phyloP scores from a whole-genome alignment of 768 basidiomycete species.

The Agaricus subrufescens region DNA sequence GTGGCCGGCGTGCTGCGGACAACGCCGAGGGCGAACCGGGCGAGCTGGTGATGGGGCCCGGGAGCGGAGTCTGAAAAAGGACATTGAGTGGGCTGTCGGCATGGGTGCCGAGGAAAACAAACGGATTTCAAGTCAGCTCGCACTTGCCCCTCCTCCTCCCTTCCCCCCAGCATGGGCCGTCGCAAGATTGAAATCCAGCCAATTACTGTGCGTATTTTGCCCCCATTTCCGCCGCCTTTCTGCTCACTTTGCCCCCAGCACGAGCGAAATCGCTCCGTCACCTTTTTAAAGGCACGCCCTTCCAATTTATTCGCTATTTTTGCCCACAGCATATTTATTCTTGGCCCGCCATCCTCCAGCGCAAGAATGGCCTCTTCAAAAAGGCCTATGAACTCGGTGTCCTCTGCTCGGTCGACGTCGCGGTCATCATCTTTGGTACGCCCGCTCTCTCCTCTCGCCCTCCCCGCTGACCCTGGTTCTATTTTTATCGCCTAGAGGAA shows the following conservation, averaged over 20 bases:
- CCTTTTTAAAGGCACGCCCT: slow-evolving; percentile 75
- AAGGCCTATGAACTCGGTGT: slow-evolving; percentile 91
- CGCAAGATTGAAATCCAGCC: slow-evolving; percentile 81
- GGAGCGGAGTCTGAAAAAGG: slow-evolving; percentile 12
- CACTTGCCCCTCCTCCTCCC: slow-evolving; percentile 13
- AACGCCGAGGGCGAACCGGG: slow-evolving; percentile 9
- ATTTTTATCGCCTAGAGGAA: slow-evolving; percentile 59
- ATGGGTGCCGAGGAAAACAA: slow-evolving; percentile 11
- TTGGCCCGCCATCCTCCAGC: slow-evolving; percentile 46
- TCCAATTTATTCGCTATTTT: slow-evolving; percentile 56
- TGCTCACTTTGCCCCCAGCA: slow-evolving; percentile 53
- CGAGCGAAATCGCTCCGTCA: slow-evolving; percentile 88
- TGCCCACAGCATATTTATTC: slow-evolving; percentile 35
- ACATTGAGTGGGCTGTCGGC: slow-evolving; percentile 10
- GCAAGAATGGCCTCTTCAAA: slow-evolving; percentile 89
- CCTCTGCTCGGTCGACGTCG: slow-evolving; percentile 83
- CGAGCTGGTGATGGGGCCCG: slow-evolving; percentile 9
- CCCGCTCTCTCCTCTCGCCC: slow-evolving; percentile 3
- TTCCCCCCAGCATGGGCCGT: slow-evolving; percentile 49
- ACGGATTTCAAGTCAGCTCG: slow-evolving; percentile 13
- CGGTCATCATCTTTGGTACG: slow-evolving; percentile 76
- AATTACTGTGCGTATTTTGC: slow-evolving; percentile 53
- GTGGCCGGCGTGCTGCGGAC: slow-evolving; percentile 9
- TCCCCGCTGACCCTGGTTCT: slow-evolving; percentile 25
- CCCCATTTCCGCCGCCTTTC: slow-evolving; percentile 12